phyloP scores from a whole-genome alignment of 768 basidiomycete species.

The Plicaturopsis crispa region DNA sequence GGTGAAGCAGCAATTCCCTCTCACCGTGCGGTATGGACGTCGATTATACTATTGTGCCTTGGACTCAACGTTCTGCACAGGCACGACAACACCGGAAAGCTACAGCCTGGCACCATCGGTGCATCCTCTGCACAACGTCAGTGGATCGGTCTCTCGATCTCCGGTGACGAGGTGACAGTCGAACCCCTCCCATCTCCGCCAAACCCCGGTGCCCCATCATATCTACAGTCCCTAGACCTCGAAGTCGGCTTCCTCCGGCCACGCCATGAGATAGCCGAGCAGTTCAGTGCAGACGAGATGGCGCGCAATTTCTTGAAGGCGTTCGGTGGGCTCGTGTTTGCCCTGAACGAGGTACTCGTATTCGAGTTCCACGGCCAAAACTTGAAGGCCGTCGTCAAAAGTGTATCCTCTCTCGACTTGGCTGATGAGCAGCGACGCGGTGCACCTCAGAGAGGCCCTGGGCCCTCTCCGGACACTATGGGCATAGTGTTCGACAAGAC shows the following conservation, averaged over 20 bases:
- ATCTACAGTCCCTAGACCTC: constrained; percentile 72
- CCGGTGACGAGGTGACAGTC: constrained; percentile 70
- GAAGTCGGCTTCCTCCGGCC: constrained; percentile 62
- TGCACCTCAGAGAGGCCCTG: constrained; percentile 18
- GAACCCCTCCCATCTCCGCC: constrained; percentile 43
- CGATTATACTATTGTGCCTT: neutral
- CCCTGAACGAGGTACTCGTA: constrained; percentile 59
- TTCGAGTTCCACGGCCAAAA: constrained; percentile 89
- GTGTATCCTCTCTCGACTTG: constrained; percentile 52
- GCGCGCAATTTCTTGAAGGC: constrained; percentile 64
- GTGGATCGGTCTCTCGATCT: constrained; percentile 82
- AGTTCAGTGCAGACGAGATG: constrained; percentile 89
- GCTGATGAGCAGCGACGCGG: constrained; percentile 51
- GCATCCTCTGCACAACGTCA: constrained; percentile 73
- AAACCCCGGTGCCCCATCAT: constrained; percentile 44
- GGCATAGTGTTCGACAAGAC: constrained; percentile 88
- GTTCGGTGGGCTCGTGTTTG: constrained; percentile 66
- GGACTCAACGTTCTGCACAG: constrained; percentile 26
- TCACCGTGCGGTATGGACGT: constrained; percentile 61
- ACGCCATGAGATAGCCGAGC: constrained; percentile 48
- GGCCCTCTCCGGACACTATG: constrained; percentile 25
- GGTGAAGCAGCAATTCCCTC: constrained; percentile 61
- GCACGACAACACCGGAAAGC: constrained; percentile 69
- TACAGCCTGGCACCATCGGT: constrained; percentile 67
- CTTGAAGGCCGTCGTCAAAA: constrained; percentile 62